Base-by-base conservation (phyloP, 345 rosid genomes). In the Mallotus nudiflorus region DNA sequence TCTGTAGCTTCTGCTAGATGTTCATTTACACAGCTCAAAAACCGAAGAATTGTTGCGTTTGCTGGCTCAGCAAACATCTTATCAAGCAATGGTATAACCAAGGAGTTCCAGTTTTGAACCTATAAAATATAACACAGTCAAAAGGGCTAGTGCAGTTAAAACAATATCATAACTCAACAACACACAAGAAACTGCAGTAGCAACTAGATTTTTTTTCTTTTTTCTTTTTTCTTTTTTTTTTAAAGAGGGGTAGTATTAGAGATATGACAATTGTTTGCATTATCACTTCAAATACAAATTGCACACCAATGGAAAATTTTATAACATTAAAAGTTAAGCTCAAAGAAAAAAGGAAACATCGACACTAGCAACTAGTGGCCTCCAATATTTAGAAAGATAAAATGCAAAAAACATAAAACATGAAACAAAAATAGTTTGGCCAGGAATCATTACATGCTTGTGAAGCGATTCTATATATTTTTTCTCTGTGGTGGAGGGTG, bases 21-120 rank as follows among this genome's bases (percentile, higher is more conserved):
- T 54, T 93, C 97, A 59, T 84, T 87, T 72, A 89, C 84, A 71
- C 59, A 75, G 65, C 96, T 91, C 73, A 91, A 75, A 77, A 93
- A 93, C 80, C 88, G 87, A 66, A 93, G 89, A 54, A 91, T 71
- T 73, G 75, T 85, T 37, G 92, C 87, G 87, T 93, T 93, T 76
- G 91, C 83, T 78, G 98, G 98, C 83, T 93, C 94, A 19, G 81
- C 71, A 77, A 89, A 91, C 93, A 93, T 85, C 89, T 93, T 91
- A 65, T 88, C 90, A 65, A 91, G 82, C 80, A 93, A 71, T 39
- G 91, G 82, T 39, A 79, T 90, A 66, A 84, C 80, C 74, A 89
- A 78, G 67, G 77, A 45, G 33, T 73, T 81, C 97, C 98, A 91
- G 77, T 89, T 89, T 74, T 82, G 80, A 60, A 91, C 96, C 97